These are phyloP conservation scores for Seiridium cupressi DNA, from an alignment of 2,329 filamentous ascomycete species.

Conservation along the genomic window DNA sequence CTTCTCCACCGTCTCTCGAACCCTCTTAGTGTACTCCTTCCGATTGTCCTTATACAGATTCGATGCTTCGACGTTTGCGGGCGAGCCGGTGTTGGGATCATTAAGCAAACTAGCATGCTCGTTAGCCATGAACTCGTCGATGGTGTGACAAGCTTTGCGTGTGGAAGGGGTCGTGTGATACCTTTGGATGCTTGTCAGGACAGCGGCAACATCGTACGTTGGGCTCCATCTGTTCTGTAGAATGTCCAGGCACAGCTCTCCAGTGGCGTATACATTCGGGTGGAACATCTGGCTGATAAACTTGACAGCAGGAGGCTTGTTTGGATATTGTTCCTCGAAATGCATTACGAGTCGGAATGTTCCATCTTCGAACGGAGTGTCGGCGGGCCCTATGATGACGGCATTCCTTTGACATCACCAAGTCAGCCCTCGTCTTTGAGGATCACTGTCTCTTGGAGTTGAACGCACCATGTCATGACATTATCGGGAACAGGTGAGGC, in stretches of 20 bases:
- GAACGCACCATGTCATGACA: constrained; percentile 85
- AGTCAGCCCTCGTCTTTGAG: not conserved
- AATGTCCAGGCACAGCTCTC: constrained; percentile 94
- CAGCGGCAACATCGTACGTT: constrained; percentile 96
- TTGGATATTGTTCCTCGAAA: constrained; percentile 98
- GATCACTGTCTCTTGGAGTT: not conserved
- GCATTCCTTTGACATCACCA: constrained; percentile 11
- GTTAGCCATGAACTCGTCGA: not conserved
- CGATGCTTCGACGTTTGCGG: constrained; percentile 95
- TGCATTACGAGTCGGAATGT: constrained; percentile 98
- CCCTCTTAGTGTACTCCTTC: constrained; percentile 92
- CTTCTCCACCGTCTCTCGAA: constrained; percentile 96
- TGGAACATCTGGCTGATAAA: constrained; percentile 99
- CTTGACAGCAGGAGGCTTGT: constrained; percentile 96
- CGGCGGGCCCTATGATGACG: constrained; percentile 15
- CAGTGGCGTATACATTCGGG: constrained; percentile 95
- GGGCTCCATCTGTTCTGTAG: constrained; percentile 98
- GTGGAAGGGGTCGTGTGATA: constrained; percentile 30
- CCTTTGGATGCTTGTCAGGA: constrained; percentile 98
- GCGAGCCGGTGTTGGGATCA: constrained; percentile 97
- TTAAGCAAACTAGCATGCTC: constrained; percentile 71
- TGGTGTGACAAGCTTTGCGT: not conserved
- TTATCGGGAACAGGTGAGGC: constrained; percentile 95
- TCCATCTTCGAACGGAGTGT: constrained; percentile 42
- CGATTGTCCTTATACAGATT: constrained; percentile 98